Evolutionary conservation across 345 rosid genomes (phyloP), one percentile per base, ranked within the genome.

Genomic region (Theobroma cacao): DNA sequence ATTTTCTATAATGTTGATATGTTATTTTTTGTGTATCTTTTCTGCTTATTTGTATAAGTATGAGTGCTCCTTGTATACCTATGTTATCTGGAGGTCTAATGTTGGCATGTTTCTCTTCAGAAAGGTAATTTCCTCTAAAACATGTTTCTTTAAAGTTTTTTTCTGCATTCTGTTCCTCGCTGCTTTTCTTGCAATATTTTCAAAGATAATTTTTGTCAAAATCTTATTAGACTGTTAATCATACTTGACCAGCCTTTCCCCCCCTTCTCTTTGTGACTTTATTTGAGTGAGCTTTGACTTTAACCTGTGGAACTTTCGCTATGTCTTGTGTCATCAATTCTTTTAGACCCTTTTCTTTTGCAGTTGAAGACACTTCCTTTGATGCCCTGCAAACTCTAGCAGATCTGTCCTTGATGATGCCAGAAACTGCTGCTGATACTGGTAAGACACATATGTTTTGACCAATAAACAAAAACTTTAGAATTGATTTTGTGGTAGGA

Each of bases 331-430:
- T 34, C 50, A 62, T 4, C 75, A 52, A 75, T 67, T 78, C 48
- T 36, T 77, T 78, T 62, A 50, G 62, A 34, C 41, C 62, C 60
- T 61, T 63, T 67, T 34, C 82, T 36, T 81, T 76, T 80, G 81
- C 70, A 90, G 94, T 85, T 82, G 92, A 89, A 83, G 91, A 84
- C 71, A 73, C 85, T 56, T 87, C 89, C 72, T 90, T 90, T 62
- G 94, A 90, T 85, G 97, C 97, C 72, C 88, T 92, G 81, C 91
- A 92, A 86, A 89, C 94, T 31, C 80, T 90, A 58, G 95, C 94
- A 59, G 92, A 91, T 86, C 72, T 93, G 60, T 91, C 94, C 70
- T 83, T 93, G 86, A 86, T 89, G 93, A 84, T 88, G 89, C 93
- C 96, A 71, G 91, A 90, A 75, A 83, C 88, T 82, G 84, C 90